Evolutionary conservation across 108 stramenopile genomes (phyloP).

Genomic region (Skeletonema tropicum): DNA sequence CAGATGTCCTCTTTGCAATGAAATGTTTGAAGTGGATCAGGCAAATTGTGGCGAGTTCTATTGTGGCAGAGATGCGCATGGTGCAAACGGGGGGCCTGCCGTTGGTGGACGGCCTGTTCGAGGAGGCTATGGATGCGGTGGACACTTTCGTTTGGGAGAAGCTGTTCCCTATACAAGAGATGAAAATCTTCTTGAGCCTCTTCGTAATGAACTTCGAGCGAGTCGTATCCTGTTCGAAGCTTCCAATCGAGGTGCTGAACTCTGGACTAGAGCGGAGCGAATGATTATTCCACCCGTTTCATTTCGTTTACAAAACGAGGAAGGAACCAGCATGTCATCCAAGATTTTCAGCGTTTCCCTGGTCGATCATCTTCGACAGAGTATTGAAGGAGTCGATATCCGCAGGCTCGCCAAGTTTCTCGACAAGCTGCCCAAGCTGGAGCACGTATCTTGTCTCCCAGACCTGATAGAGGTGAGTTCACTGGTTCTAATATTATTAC

Average conservation of each 20-base stretch:
- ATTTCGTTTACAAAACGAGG: constrained; percentile 6
- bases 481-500: not conserved
- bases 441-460: constrained; percentile 26
- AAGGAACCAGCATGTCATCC: not conserved
- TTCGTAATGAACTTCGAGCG: constrained; percentile 8
- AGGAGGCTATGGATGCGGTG: constrained; percentile 21
- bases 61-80: constrained; percentile 38
- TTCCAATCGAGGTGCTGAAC: constrained; percentile 19
- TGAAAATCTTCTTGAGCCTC: constrained; percentile 2
- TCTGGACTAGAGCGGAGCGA: constrained; percentile 21
- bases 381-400: not conserved
- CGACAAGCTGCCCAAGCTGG: constrained; percentile 7
- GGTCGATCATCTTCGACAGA: constrained; percentile 6
- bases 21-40: constrained; percentile 28
- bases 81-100: constrained; percentile 16
- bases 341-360: constrained; percentile 7
- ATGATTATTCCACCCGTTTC: constrained; percentile 10
- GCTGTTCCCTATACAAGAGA: constrained; percentile 23
- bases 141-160: constrained; percentile 4
- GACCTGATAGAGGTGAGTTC: constrained; percentile 41
- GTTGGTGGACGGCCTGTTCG: constrained; percentile 20
- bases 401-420: constrained; percentile 8
- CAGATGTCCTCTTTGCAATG: constrained; percentile 24
- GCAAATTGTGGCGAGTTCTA: constrained; percentile 26
- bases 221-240: constrained; percentile 9